phyloP scores from a whole-genome alignment of 1,139 yeast species.

The Suhomyces taliae region DNA sequence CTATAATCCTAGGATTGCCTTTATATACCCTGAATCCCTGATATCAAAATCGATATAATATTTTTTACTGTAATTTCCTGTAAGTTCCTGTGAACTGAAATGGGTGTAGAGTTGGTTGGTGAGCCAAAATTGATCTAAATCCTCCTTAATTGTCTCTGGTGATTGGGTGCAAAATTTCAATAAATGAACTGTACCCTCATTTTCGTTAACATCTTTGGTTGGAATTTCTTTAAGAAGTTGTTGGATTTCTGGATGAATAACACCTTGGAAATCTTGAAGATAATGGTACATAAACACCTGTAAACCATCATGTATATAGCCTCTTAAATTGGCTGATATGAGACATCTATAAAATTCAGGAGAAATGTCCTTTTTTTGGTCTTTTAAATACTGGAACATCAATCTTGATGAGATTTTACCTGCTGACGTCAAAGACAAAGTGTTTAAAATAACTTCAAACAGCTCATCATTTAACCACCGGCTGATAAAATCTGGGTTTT shows the following conservation, averaged over 20 bases:
- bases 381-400: constrained; percentile 25
- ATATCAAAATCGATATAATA: constrained; percentile 25
- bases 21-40: constrained; percentile 27
- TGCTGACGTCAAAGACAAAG: constrained; percentile 31
- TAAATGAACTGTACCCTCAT: constrained; percentile 10
- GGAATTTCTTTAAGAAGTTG: constrained; percentile 21
- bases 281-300: constrained; percentile 30
- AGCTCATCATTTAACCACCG: constrained; percentile 34
- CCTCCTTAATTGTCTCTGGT: background rate
- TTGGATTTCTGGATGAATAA: constrained; percentile 11
- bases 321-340: constrained; percentile 28
- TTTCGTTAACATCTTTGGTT: constrained; percentile 6
- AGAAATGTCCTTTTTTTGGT: constrained; percentile 11
- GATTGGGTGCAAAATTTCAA: constrained; percentile 7
- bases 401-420: constrained; percentile 28
- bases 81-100: background rate
- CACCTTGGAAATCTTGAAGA: constrained; percentile 18
- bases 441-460: constrained; percentile 30
- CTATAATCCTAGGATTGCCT: constrained; percentile 14
- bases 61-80: constrained; percentile 15
- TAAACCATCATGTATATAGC: constrained; percentile 25
- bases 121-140: constrained; percentile 18
- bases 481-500: constrained; percentile 16
- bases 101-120: constrained; percentile 10
- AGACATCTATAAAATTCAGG: constrained; percentile 21